phyloP scores from a whole-genome alignment of 306 rosid species.

The Trichosanthes truncata region DNA sequence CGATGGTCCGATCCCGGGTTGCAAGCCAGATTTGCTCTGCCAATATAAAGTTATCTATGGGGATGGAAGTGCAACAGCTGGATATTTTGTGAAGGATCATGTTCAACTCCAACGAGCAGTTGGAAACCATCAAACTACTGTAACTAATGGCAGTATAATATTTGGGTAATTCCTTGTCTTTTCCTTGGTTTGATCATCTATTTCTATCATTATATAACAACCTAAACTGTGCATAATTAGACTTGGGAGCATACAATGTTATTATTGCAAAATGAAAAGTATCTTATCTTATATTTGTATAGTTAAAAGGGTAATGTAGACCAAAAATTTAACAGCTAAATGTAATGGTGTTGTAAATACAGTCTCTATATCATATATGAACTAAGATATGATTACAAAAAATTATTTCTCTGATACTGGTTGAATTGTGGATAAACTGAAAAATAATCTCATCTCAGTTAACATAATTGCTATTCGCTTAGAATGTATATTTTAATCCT shows the following conservation, averaged over 20 bases:
- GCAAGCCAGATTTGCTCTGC: conserved; percentile 46
- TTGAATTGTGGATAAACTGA: too few species aligned
- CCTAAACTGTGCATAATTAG: not conserved
- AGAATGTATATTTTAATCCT: not conserved
- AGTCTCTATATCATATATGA: too few species aligned
- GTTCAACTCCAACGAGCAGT: conserved; percentile 35
- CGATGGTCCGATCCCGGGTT: conserved; percentile 37
- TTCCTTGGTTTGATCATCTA: not conserved
- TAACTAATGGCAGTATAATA: conserved; percentile 31
- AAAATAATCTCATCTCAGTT: too few species aligned
- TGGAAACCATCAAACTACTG: conserved; percentile 29
- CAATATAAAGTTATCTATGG: conserved; percentile 61
- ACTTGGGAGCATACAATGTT: not conserved
- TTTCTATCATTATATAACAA: not conserved
- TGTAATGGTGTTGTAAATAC: not conserved
- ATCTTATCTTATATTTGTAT: not conserved
- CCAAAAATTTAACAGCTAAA: not conserved
- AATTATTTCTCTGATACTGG: too few species aligned
- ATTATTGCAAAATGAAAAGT: not conserved
- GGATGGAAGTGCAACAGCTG: conserved; percentile 74
- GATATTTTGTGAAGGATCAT: conserved; percentile 61
- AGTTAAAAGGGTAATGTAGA: too few species aligned
- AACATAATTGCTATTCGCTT: not conserved
- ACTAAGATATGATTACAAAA: too few species aligned
- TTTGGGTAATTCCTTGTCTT: conserved; percentile 60